Evolutionary conservation across 225 moss, liverwort and hornwort genomes (phyloP).

Genomic region (Marchantia paleacea): DNA sequence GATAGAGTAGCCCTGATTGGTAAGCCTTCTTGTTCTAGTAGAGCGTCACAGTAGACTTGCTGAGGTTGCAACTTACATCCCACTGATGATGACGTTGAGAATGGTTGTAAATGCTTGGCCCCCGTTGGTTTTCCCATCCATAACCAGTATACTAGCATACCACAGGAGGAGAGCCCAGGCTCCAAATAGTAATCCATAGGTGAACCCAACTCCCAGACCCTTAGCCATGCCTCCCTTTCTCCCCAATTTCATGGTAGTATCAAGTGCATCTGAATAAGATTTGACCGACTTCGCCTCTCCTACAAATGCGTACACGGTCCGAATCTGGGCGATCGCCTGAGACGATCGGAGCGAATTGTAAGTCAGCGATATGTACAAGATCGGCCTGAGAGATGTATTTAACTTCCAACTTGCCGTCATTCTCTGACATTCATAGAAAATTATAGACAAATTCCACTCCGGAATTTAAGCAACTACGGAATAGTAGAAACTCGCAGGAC

Average conservation of each 20-base stretch:
- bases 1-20: too few relatives aligned
- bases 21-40: not conserved
- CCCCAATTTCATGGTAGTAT: constrained; percentile 60
- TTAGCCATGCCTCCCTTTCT: constrained; percentile 83
- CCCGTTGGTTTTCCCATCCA: constrained; percentile 61
- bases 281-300: constrained; percentile 69
- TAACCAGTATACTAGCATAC: constrained; percentile 80
- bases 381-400: too few relatives aligned
- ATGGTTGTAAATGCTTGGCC: constrained; percentile 93
- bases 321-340: constrained; percentile 82
- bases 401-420: too few relatives aligned
- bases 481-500: too few relatives aligned
- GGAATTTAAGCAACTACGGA: too few relatives aligned
- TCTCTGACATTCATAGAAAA: too few relatives aligned
- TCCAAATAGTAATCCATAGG: constrained; percentile 80
- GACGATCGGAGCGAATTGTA: not conserved
- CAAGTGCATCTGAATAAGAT: constrained; percentile 65
- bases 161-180: constrained; percentile 86
- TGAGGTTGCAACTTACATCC: constrained; percentile 56
- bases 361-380: too few relatives aligned
- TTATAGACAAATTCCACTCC: too few relatives aligned
- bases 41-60: not conserved
- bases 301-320: constrained; percentile 87
- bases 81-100: constrained; percentile 85
- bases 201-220: constrained; percentile 82